Percentiles rank a stretch among this genome's conserved stretches.
Evolutionary conservation across 2,329 filamentous ascomycete genomes (phyloP).

Genomic region (Paramyrothecium roridum): DNA sequence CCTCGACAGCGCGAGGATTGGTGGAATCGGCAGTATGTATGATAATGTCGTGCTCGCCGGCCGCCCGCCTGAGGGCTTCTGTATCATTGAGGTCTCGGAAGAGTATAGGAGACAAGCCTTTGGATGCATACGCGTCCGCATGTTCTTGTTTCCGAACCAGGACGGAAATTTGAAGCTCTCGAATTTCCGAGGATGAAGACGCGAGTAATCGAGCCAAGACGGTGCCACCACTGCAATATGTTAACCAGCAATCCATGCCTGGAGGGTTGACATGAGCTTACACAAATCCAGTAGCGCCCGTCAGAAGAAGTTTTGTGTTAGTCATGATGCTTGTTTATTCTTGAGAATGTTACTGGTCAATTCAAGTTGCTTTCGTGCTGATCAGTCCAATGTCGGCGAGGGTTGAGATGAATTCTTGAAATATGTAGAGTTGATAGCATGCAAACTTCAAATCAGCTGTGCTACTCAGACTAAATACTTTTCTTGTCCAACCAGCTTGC

Average conservation of each 20-base stretch:
- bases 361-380: no score
- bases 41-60: slow-evolving; percentile 29
- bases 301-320: no score
- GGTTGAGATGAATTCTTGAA: no score
- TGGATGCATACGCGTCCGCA: slow-evolving; percentile 13
- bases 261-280: no score
- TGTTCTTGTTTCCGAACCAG: slow-evolving; percentile 23
- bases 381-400: no score
- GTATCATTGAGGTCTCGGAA: slow-evolving; percentile 19
- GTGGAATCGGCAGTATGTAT: slow-evolving; percentile 39
- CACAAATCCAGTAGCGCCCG: no score
- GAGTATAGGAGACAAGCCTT: slow-evolving; percentile 17
- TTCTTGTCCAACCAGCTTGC: no score
- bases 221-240: slow-evolving; percentile 16
- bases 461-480: no score
- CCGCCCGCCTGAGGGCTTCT: slow-evolving; percentile 11
- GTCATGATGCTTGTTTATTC: no score
- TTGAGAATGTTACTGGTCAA: no score
- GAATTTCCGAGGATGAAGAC: slow-evolving; percentile 13
- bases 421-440: no score
- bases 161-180: slow-evolving; percentile 11
- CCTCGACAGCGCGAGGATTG: slow-evolving; percentile 31
- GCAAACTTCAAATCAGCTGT: no score
- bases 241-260: neutral
- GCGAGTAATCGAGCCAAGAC: slow-evolving; percentile 16